Evolutionary conservation across 768 basidiomycete species (phyloP), one percentile per base, ranked within the genome.

Genomic region (Termitomyces sp.): DNA sequence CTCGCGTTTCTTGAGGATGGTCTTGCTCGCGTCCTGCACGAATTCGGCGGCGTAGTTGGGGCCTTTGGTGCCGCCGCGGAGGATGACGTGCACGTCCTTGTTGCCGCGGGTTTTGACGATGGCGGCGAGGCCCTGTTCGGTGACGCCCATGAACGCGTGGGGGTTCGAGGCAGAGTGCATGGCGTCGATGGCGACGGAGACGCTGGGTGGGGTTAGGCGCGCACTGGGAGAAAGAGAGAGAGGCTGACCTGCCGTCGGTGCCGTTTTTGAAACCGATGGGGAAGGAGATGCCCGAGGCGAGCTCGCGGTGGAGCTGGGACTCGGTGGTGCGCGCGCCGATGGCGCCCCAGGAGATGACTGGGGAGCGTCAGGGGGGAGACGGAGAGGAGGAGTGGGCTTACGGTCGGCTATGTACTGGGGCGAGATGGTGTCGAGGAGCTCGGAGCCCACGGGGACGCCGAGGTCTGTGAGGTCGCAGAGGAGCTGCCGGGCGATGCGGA

Each of bases 181-280:
- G 16, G 96, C 97, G 71, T 99, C 97, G 56, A 98, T 90, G 3
- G 96, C 96, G 36, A 98, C 92, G 0, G 82, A 75, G 50, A 98
- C 87, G 58, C 84, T 86, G 20, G 10, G 44, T 22, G 55, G 44
- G 33, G 20, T 22, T 33, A 18, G 34, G 13, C 1, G 12, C 1
- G 34, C 1, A 7, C 12, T 33, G 10, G 37, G 37, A 15, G 1
- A 12, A 4, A 4, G 6, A 4, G 10, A 24, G 6, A n/a, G 9
- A 12, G 37, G 55, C 72, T 55, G 62, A 83, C 84, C 85, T 86
- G 55, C 97, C 97, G 71, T 98, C 96, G 3, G 97, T 99, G 54
- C 97, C 96, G 70, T 99, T 99, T 75, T 99, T 99, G 86, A 99
- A 99, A 9, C 94, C 92, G 62, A 98, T 93, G 22, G 97, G 95